Evolutionary conservation across 2,329 filamentous ascomycete genomes (phyloP).

Genomic region (Davidsoniella eucalypti): DNA sequence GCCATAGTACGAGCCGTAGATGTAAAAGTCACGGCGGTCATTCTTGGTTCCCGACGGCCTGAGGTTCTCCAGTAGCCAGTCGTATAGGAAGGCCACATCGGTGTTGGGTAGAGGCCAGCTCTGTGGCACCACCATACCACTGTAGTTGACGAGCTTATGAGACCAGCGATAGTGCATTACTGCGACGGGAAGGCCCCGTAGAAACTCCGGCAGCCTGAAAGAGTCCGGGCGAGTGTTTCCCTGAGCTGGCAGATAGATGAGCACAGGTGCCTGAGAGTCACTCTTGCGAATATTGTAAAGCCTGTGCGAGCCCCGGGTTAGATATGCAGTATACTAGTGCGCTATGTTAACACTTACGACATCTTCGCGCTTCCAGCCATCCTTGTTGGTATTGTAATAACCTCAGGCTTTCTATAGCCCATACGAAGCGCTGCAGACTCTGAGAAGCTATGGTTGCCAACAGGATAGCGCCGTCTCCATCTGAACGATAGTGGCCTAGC

Average conservation of each 20-base stretch:
- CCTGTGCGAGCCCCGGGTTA: slow-evolving; percentile 20
- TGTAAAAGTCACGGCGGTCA: slow-evolving; percentile 22
- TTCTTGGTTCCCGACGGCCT: slow-evolving; percentile 18
- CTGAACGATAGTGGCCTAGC: neutral
- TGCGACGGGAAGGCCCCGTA: slow-evolving; percentile 29
- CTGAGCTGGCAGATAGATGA: slow-evolving; percentile 39
- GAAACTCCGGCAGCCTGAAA: slow-evolving; percentile 24
- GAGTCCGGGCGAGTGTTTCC: slow-evolving; percentile 19
- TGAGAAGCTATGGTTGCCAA: neutral
- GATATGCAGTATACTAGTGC: neutral
- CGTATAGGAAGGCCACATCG: slow-evolving; percentile 37
- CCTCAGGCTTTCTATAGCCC: neutral
- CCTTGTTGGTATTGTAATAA: slow-evolving; percentile 28
- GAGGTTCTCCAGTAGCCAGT: slow-evolving; percentile 33
- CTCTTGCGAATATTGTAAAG: slow-evolving; percentile 30
- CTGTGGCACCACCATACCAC: slow-evolving; percentile 13
- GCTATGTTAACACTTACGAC: slow-evolving; percentile 26
- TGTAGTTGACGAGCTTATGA: slow-evolving; percentile 13
- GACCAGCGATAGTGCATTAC: slow-evolving; percentile 46
- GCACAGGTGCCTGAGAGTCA: slow-evolving; percentile 26
- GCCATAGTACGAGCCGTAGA: slow-evolving; percentile 29
- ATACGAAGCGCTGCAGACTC: no score
- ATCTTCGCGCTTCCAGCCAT: slow-evolving; percentile 33
- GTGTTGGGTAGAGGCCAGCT: slow-evolving; percentile 42
- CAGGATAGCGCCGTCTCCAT: no score